phyloP scores from a whole-genome alignment of 2,329 filamentous ascomycete species.

The Aspergillus aculeatus region DNA sequence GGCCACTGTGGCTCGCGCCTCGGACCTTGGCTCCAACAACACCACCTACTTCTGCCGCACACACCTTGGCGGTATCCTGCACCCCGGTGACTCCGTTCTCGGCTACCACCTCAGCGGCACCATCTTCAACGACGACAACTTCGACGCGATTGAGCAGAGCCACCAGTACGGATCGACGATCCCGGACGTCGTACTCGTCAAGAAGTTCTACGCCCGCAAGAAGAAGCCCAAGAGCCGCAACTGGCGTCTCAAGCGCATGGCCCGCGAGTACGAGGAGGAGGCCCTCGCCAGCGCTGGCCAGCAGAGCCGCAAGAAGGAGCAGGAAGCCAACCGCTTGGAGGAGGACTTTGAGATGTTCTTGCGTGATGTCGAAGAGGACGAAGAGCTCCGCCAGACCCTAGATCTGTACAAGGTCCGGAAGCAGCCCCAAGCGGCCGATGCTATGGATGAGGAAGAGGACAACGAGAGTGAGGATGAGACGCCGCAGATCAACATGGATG shows the following conservation, averaged over 20 bases:
- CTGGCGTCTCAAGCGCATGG: conserved; percentile 95
- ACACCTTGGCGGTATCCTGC: conserved; percentile 80
- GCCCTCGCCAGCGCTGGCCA: conserved; percentile 44
- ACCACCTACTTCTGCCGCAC: conserved; percentile 79
- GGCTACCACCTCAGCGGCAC: conserved; percentile 88
- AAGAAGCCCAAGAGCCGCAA: conserved; percentile 79
- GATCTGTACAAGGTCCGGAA: conserved; percentile 75
- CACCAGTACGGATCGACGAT: conserved; percentile 74
- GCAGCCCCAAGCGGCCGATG: conserved; percentile 39
- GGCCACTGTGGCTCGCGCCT: conserved; percentile 80
- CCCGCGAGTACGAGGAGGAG: conserved; percentile 50
- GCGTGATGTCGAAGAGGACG: conserved; percentile 92
- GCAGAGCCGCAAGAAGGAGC: conserved; percentile 43
- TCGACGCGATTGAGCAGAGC: conserved; percentile 76
- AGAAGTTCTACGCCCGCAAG: conserved; percentile 90
- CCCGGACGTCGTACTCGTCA: conserved; percentile 90
- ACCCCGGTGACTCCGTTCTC: conserved; percentile 87
- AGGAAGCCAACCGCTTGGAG: conserved; percentile 84
- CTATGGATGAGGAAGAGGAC: conserved; percentile 58
- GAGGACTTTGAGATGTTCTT: conserved; percentile 97
- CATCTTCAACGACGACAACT: conserved; percentile 88
- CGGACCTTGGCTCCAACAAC: conserved; percentile 83
- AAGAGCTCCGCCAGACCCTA: conserved; percentile 78
- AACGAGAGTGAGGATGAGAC: conserved; percentile 58
- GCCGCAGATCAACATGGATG: conserved; percentile 73